phyloP scores from a whole-genome alignment of 345 rosid genomes.

The Eucalyptus pauciflora region DNA sequence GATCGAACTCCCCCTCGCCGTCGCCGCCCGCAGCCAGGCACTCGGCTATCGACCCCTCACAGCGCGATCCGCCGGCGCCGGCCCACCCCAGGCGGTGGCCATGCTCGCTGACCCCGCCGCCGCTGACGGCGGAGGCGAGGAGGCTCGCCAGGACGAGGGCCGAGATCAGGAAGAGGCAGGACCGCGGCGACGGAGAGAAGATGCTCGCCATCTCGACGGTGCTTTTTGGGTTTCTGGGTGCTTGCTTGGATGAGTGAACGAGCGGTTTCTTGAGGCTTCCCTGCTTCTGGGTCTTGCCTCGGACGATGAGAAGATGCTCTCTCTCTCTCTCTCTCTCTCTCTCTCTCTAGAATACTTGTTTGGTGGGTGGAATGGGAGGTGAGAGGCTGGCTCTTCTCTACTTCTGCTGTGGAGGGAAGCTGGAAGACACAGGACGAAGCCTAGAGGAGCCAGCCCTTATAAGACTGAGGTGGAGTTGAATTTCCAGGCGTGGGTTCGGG shows the following conservation, averaged over 20 bases:
- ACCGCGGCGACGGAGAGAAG: neutral
- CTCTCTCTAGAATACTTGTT: neutral
- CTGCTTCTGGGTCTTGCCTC: neutral
- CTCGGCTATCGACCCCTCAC: constrained; percentile 44
- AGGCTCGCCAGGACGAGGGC: neutral
- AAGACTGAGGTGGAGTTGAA: neutral
- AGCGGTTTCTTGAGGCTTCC: neutral
- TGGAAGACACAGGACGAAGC: neutral
- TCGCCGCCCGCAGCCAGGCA: constrained; percentile 11
- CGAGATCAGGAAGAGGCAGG: neutral
- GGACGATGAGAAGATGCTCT: neutral
- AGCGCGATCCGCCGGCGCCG: constrained; percentile 23
- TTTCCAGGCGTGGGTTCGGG: neutral
- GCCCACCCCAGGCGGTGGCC: constrained; percentile 26
- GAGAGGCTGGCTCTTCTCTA: neutral
- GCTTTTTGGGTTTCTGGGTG: neutral
- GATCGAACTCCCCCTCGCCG: constrained; percentile 48
- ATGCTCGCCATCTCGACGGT: neutral
- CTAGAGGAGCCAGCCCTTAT: neutral
- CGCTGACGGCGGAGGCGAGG: constrained; percentile 14
- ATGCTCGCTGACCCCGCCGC: constrained; percentile 20
- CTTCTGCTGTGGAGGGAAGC: neutral
- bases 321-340: neutral
- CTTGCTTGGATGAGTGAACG: neutral
- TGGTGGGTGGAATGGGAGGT: neutral